phyloP scores from a whole-genome alignment of 768 basidiomycete species.

The Floccularia luteovirens region DNA sequence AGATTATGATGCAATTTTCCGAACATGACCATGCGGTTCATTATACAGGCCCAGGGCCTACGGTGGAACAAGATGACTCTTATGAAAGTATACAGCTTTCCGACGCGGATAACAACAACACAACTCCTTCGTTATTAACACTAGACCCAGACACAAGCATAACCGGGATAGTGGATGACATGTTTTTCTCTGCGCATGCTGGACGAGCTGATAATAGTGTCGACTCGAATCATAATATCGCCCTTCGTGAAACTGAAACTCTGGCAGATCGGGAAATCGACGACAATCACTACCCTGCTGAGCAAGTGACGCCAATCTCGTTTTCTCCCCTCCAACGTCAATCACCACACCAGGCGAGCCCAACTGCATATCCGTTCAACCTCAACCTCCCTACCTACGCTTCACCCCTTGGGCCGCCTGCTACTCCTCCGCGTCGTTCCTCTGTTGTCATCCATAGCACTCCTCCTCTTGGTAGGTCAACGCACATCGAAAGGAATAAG shows the following conservation, averaged over 20 bases:
- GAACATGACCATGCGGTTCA: too few species aligned
- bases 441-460: conserved; percentile 21
- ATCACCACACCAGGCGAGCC: conserved; percentile 12
- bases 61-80: too few species aligned
- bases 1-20: too few species aligned
- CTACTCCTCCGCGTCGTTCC: conserved; percentile 26
- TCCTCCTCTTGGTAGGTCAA: conserved; percentile 29
- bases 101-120: conserved; percentile 26
- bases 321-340: conserved; percentile 8
- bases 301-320: conserved; percentile 2
- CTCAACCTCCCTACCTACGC: conserved; percentile 21
- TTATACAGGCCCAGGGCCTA: too few species aligned
- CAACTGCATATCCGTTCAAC: conserved; percentile 15
- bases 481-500: conserved; percentile 21
- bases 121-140: conserved; percentile 23
- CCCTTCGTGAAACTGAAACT: conserved; percentile 34
- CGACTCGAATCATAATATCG: conserved; percentile 25
- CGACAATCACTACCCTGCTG: conserved; percentile 27
- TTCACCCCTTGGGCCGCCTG: conserved; percentile 24
- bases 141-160: conserved; percentile 52
- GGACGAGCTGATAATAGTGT: conserved; percentile 13
- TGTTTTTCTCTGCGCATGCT: conserved; percentile 42
- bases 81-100: conserved; percentile 38
- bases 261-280: conserved; percentile 56
- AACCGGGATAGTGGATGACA: conserved; percentile 64